Evolutionary conservation across 768 basidiomycete genomes (phyloP), one percentile per base, ranked within the genome.

Genomic region (Boletus rufocinnamomeus): DNA sequence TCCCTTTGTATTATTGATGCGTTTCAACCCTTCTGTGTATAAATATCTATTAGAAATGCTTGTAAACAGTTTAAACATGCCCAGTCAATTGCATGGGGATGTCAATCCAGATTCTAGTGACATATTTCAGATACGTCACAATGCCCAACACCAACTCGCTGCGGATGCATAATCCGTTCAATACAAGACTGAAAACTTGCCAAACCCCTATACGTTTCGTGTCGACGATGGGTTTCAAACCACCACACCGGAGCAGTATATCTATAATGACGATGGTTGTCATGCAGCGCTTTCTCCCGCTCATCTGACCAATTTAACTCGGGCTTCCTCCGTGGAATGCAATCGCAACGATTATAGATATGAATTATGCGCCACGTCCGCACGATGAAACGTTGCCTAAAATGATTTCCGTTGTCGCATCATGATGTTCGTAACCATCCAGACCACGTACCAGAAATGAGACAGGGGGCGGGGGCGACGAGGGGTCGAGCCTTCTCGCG

Each of bases 381-480:
- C 23, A 19, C 17, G 25, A 48, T 37, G 27, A 11, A 28, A 34
- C 23, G 11, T 25, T 30, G 19, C 53, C 41, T 63, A 44, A 19
- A 59, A 19, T 44, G 25, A 48, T 32, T 11, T 17, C n/a, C 10
- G 35, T 63, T 27, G 61, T 59, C 34, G 27, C 21, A 34, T 21
- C 4, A 9, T 34, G 25, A 45, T 37, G 45, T 25, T 23, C 19
- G 23, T 11, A 10, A 47, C 19, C 7, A 21, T 34, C 21, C 16
- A 25, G 21, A 47, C 11, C 38, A 62, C 65, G 34, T 47, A 68
- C 67, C 57, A 46, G 38, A 50, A 47, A 47, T 11, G 46, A 50
- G 34, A 27, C 17, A 43, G 54, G 4, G 37, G 4, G 30, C 17
- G 10, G 7, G 7, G 34, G 17, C 13, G 21, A 21, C n/a, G 40